phyloP scores from a whole-genome alignment of 805 yeast species.

The Lachancea cidri region DNA sequence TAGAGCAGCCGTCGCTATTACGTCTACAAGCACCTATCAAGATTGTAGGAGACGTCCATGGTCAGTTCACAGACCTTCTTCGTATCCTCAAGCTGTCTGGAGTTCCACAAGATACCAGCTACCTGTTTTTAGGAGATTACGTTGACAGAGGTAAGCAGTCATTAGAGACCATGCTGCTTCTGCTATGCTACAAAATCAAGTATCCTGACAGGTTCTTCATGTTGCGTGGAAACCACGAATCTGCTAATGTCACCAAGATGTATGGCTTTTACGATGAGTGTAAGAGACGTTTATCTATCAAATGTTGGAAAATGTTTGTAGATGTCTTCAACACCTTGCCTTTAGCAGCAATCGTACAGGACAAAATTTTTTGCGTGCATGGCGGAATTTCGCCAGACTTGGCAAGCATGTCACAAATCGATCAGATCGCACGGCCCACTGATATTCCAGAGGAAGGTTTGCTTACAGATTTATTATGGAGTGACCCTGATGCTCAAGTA shows the following conservation, averaged over 20 bases:
- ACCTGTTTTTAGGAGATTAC: slow-evolving; percentile 90
- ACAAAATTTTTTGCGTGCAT: slow-evolving; percentile 86
- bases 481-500: slow-evolving; percentile 61
- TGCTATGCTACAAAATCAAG: slow-evolving; percentile 90
- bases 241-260: slow-evolving; percentile 93
- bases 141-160: slow-evolving; percentile 98
- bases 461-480: slow-evolving; percentile 74
- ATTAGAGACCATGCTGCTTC: slow-evolving; percentile 80
- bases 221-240: slow-evolving; percentile 93
- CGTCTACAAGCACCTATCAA: slow-evolving; percentile 74
- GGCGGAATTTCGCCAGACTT: slow-evolving; percentile 79
- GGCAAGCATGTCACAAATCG: slow-evolving; percentile 55
- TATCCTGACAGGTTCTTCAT: slow-evolving; percentile 94
- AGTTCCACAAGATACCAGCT: slow-evolving; percentile 90
- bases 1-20: slow-evolving; percentile 60
- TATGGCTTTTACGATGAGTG: slow-evolving; percentile 98
- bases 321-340: slow-evolving; percentile 96
- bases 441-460: slow-evolving; percentile 79
- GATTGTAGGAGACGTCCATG: slow-evolving; percentile 91
- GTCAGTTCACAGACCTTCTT: slow-evolving; percentile 88
- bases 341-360: slow-evolving; percentile 90
- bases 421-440: slow-evolving; percentile 67
- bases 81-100: slow-evolving; percentile 93
- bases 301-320: slow-evolving; percentile 88
- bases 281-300: slow-evolving; percentile 83